A percentile compares a stretch with the other conserved stretches of the same genome.
Conservation (phyloP, 495 filamentous ascomycete species). For the Pyronema domesticum region DNA sequence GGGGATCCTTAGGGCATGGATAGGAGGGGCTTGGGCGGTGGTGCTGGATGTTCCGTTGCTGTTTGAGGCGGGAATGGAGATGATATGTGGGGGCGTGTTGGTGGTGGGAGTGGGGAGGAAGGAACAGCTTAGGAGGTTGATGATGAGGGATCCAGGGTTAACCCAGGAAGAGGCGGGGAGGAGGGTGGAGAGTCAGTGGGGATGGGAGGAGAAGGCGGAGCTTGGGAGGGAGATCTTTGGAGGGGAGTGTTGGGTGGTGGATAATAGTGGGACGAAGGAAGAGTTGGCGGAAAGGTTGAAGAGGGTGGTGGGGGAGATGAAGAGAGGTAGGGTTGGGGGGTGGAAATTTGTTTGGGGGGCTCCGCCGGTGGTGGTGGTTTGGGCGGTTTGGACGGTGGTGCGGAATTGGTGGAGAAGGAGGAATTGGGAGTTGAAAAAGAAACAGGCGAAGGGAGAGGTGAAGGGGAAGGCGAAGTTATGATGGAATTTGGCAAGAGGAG, state of each 20-base stretch:
- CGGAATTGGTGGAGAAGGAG: conserved; percentile 47
- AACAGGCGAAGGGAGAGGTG: conserved; percentile 49
- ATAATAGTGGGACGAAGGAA: conserved; percentile 63
- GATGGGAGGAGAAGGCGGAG: conserved; percentile 61
- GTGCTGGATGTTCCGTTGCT: conserved; percentile 87
- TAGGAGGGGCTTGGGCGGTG: conserved; percentile 62
- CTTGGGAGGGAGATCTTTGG: conserved; percentile 34
- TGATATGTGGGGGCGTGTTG: conserved; percentile 58
- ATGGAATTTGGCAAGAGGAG: neutral
- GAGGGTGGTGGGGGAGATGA: conserved; percentile 44
- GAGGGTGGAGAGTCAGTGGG: conserved; percentile 64
- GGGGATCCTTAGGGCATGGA: conserved; percentile 43
- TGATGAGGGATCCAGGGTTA: conserved; percentile 46
- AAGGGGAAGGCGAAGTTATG: conserved; percentile 53
- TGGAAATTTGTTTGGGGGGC: conserved; percentile 61
- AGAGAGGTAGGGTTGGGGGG: conserved; percentile 48
- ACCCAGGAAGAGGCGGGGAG: conserved; percentile 63
- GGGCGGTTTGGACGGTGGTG: conserved; percentile 48
- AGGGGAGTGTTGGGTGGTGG: conserved; percentile 51
- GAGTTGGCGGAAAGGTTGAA: conserved; percentile 46
- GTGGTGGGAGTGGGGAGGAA: conserved; percentile 69
- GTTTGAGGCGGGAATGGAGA: conserved; percentile 70
- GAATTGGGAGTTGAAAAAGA: conserved; percentile 49
- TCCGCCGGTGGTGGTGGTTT: conserved; percentile 50
- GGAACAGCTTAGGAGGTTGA: conserved; percentile 62